Conservation (phyloP, 371 early-diverging fungal species). For the Conidiobolus coronatus region DNA sequence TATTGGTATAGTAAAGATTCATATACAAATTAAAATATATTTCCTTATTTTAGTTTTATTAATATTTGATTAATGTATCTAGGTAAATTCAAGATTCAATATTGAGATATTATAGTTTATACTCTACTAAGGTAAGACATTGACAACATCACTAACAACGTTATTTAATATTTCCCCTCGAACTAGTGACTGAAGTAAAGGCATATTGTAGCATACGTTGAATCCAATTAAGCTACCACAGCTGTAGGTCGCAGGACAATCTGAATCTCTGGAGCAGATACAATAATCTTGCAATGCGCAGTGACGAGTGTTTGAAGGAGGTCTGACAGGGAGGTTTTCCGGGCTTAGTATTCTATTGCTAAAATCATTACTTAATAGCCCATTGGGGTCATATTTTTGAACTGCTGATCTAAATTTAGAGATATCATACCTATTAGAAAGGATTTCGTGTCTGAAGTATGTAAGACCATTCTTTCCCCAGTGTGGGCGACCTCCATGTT, state of each 20-base stretch:
- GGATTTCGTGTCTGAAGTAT: neutral
- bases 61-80: too few relatives aligned
- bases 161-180: too few relatives aligned
- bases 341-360: neutral
- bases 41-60: too few relatives aligned
- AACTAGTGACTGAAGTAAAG: too few relatives aligned
- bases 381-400: neutral
- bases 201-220: neutral
- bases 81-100: too few relatives aligned
- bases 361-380: neutral
- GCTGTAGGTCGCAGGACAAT: neutral
- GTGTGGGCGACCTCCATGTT: neutral
- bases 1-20: too few relatives aligned
- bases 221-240: neutral
- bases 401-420: too few relatives aligned
- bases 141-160: too few relatives aligned
- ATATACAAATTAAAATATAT: too few relatives aligned
- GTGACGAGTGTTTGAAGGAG: neutral
- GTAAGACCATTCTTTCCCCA: constrained; percentile 1
- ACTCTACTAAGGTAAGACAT: too few relatives aligned
- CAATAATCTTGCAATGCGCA: constrained; percentile 1
- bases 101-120: too few relatives aligned
- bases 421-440: neutral
- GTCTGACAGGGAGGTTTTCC: neutral
- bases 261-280: neutral